These are phyloP conservation scores for Solanum lignicaule DNA, from an alignment of 257 asterid genomes.

Conservation along the genomic window DNA sequence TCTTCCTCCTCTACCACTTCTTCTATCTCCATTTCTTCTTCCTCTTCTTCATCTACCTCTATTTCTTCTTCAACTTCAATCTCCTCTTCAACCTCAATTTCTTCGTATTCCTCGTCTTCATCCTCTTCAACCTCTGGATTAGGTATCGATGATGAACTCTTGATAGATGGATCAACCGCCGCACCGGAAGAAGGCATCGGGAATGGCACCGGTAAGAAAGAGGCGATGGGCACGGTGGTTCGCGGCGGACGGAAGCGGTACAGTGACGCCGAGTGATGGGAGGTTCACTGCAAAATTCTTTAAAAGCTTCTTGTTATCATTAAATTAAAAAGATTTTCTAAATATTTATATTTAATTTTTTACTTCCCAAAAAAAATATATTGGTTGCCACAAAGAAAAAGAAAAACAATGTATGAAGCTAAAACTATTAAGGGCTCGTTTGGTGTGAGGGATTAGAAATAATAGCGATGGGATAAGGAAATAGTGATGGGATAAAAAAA, in stretches of 20 bases:
- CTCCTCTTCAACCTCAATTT: background rate
- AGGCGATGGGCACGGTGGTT: background rate
- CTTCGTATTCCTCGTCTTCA: background rate
- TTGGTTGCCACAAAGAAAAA: background rate
- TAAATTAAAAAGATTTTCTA: background rate
- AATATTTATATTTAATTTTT: background rate
- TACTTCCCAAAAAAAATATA: background rate
- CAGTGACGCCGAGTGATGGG: background rate
- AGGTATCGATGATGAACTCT: background rate
- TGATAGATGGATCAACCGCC: background rate
- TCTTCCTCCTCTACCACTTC: background rate
- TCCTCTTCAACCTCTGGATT: slow-evolving; percentile 8
- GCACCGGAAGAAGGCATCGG: slow-evolving; percentile 13
- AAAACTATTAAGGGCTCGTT: background rate
- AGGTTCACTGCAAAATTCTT: background rate
- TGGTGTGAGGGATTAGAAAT: no score
- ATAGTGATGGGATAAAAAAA: no score
- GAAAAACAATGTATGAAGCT: no score
- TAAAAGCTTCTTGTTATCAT: background rate
- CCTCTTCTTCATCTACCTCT: background rate
- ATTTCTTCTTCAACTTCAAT: background rate
- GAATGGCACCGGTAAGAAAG: background rate
- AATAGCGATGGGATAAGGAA: no score
- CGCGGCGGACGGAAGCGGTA: background rate
- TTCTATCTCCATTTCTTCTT: background rate